Evolutionary conservation across 1,139 yeast genomes (phyloP).

Genomic region (Blastobotrys proliferans): DNA sequence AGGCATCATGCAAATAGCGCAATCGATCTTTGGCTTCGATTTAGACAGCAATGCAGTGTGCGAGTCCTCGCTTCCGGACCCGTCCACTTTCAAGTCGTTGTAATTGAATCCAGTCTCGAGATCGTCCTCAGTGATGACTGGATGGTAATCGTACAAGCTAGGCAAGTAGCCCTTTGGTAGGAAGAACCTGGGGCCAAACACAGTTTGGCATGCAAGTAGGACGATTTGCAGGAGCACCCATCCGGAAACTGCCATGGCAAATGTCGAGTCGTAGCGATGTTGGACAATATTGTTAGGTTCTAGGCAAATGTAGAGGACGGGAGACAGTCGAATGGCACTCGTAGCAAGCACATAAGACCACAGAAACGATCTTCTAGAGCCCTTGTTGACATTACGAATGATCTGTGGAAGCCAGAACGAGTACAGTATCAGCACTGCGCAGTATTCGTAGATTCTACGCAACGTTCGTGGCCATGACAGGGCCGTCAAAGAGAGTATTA

Average conservation of each 20-base stretch:
- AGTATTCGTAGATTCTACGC: conserved; percentile 56
- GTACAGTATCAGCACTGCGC: conserved; percentile 49
- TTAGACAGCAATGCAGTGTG: neutral
- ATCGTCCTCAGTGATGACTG: conserved; percentile 55
- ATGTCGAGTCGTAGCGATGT: conserved; percentile 52
- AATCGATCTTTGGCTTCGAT: conserved; percentile 47
- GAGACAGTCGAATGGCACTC: conserved; percentile 57
- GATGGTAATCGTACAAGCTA: conserved; percentile 78
- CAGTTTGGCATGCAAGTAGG: conserved; percentile 42
- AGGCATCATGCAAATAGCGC: conserved; percentile 87
- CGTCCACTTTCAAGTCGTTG: conserved; percentile 4
- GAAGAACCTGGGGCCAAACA: conserved; percentile 79
- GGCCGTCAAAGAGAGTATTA: conserved; percentile 56
- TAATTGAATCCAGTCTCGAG: conserved; percentile 48
- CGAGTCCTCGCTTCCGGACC: conserved; percentile 14
- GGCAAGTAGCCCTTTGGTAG: conserved; percentile 71
- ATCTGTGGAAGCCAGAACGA: conserved; percentile 94
- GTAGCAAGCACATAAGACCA: conserved; percentile 73
- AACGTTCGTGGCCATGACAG: conserved; percentile 59
- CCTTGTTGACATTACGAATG: conserved; percentile 68
- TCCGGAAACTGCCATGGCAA: conserved; percentile 42
- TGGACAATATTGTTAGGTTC: conserved; percentile 42
- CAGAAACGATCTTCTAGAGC: conserved; percentile 57
- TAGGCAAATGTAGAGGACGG: conserved; percentile 59
- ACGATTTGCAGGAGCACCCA: conserved; percentile 15